Evolutionary conservation across 805 yeast genomes (phyloP).

Genomic region (Metschnikowia koreensis): DNA sequence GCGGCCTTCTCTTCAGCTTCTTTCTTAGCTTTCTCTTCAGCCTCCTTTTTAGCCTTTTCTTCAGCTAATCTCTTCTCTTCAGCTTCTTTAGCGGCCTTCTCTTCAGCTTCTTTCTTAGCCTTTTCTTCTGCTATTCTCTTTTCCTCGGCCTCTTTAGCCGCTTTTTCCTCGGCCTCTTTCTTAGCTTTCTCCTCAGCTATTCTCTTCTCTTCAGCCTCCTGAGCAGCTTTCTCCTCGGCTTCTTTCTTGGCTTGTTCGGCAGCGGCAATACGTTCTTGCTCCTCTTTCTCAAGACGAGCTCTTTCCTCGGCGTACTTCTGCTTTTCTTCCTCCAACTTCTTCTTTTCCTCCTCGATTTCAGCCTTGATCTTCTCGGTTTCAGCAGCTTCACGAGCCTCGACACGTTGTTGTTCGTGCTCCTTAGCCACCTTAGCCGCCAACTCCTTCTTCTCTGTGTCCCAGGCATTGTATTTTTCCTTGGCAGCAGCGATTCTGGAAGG

Average conservation of each 20-base stretch:
- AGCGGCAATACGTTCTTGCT: too few relatives aligned
- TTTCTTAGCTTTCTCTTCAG: neutral
- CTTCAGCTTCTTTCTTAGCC: slow-evolving; percentile 24
- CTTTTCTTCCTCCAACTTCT: slow-evolving; percentile 15
- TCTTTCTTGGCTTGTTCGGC: too few relatives aligned
- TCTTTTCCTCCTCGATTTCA: slow-evolving; percentile 17
- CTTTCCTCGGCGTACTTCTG: slow-evolving; percentile 16
- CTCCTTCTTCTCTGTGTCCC: slow-evolving; percentile 48
- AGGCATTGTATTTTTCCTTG: slow-evolving; percentile 34
- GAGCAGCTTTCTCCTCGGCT: too few relatives aligned
- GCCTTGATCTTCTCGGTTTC: slow-evolving; percentile 15
- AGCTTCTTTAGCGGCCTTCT: slow-evolving; percentile 26
- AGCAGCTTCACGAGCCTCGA: slow-evolving; percentile 39
- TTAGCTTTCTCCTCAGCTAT: too few relatives aligned
- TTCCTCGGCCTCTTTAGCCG: slow-evolving; percentile 16
- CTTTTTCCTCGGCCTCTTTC: slow-evolving; percentile 12
- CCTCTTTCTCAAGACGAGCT: slow-evolving; percentile 14
- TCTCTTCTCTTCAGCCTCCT: too few relatives aligned
- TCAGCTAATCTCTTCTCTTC: slow-evolving; percentile 20
- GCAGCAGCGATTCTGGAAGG: slow-evolving; percentile 40
- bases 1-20: slow-evolving; percentile 10
- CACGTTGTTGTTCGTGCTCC: slow-evolving; percentile 21
- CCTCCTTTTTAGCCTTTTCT: slow-evolving; percentile 9
- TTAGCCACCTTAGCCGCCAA: slow-evolving; percentile 33
- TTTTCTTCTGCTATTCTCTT: slow-evolving; percentile 24